A percentile compares a stretch with the other conserved stretches of the same genome.
Conservation (phyloP, 2,329 filamentous ascomycete species). For the Dactylellina cionopaga region DNA sequence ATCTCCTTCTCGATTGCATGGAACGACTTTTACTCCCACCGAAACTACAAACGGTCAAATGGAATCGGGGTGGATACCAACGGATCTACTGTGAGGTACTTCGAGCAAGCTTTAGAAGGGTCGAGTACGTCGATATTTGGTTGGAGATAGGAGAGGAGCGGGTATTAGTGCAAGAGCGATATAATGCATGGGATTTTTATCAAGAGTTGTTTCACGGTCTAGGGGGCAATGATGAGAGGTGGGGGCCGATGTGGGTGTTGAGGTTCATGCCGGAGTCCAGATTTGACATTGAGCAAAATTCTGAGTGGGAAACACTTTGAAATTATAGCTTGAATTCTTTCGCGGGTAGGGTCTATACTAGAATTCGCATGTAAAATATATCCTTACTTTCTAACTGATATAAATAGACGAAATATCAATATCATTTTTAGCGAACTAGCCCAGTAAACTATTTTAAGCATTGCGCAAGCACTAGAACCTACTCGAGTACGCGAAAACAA, state of each 20-base stretch:
- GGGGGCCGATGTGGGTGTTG: slow-evolving; percentile 5
- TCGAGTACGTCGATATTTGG: slow-evolving; percentile 28
- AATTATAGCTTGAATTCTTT: too few species aligned
- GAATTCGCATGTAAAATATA: too few species aligned
- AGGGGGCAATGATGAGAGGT: not conserved
- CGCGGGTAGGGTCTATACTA: too few species aligned
- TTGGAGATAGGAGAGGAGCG: not conserved
- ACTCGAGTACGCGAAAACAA: too few species aligned
- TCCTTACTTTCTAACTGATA: too few species aligned
- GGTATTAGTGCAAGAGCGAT: slow-evolving; percentile 11
- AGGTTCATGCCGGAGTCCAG: not conserved
- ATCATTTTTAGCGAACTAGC: too few species aligned
- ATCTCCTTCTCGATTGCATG: slow-evolving; percentile 23
- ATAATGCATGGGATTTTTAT: slow-evolving; percentile 27
- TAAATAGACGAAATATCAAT: too few species aligned
- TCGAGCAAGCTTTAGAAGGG: not conserved
- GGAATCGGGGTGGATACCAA: slow-evolving; percentile 21
- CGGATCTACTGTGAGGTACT: not conserved
- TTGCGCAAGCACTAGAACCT: too few species aligned
- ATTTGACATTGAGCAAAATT: too few species aligned
- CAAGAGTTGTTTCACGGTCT: slow-evolving; percentile 23
- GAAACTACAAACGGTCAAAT: not conserved
- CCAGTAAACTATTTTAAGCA: too few species aligned
- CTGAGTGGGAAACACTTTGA: too few species aligned
- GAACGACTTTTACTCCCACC: not conserved